Evolutionary conservation across 805 yeast genomes (phyloP).

Genomic region (Brettanomyces bruxellensis): DNA sequence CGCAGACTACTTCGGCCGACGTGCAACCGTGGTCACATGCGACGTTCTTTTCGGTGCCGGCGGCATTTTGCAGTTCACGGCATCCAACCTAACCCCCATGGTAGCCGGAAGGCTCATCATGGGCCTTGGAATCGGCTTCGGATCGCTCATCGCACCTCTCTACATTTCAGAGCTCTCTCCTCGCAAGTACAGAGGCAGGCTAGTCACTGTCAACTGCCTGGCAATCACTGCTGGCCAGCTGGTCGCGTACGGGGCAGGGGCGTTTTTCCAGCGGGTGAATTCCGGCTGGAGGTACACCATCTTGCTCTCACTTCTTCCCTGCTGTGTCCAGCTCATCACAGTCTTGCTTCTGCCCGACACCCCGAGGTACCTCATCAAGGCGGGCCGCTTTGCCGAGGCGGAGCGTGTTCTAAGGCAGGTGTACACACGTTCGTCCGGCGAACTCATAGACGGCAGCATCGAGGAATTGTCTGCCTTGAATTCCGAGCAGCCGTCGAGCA

Average conservation of each 20-base stretch:
- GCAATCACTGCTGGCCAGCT: conserved; percentile 51
- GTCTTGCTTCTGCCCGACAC: conserved; percentile 45
- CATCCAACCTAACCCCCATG: conserved; percentile 40
- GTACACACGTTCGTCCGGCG: conserved; percentile 29
- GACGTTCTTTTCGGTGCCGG: conserved; percentile 41
- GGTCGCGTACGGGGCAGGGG: conserved; percentile 44
- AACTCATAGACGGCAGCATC: conserved; percentile 32
- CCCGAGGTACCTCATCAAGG: conserved; percentile 42
- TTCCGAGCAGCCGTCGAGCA: conserved; percentile 27
- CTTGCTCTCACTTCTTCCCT: conserved; percentile 44
- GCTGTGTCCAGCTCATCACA: conserved; percentile 35
- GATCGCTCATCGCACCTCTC: conserved; percentile 45
- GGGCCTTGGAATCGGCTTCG: conserved; percentile 49
- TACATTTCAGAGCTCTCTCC: conserved; percentile 49
- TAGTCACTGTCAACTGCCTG: conserved; percentile 43
- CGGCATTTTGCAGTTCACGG: conserved; percentile 36
- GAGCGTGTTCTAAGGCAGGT: conserved; percentile 29
- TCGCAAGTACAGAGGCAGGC: conserved; percentile 39
- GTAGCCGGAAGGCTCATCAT: conserved; percentile 41
- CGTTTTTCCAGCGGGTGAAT: conserved; percentile 31
- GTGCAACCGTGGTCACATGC: conserved; percentile 34
- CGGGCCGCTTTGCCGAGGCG: conserved; percentile 32
- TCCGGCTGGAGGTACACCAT: conserved; percentile 47
- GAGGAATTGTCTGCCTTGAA: conserved; percentile 30
- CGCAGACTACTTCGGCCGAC: conserved; percentile 43